phyloP scores from a whole-genome alignment of 495 filamentous ascomycete genomes.

The Podospora australis region DNA sequence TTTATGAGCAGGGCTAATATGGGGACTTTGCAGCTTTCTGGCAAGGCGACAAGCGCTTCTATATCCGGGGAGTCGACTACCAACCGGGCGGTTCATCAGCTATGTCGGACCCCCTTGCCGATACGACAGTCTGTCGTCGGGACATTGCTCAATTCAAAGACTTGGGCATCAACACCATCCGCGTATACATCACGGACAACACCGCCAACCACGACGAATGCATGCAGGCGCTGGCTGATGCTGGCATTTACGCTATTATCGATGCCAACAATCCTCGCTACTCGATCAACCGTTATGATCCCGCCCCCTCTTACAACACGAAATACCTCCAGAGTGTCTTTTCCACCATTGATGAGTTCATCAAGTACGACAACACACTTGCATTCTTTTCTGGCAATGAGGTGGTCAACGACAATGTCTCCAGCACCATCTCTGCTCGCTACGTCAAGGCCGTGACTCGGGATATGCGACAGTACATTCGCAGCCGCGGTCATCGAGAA shows the following conservation, averaged over 20 bases:
- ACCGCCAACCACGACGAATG: conserved; percentile 74
- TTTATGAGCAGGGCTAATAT: conserved; percentile 17
- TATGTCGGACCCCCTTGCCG: conserved; percentile 72
- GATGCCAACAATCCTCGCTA: conserved; percentile 59
- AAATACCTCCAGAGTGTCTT: conserved; percentile 89
- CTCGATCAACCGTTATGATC: conserved; percentile 75
- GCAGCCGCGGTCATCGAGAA: conserved; percentile 61
- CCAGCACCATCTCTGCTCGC: conserved; percentile 66
- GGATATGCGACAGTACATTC: conserved; percentile 85
- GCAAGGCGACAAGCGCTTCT: conserved; percentile 75
- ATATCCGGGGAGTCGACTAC: conserved; percentile 92
- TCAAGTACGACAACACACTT: conserved; percentile 80
- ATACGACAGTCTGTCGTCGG: conserved; percentile 62
- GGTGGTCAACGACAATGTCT: conserved; percentile 75
- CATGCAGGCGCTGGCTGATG: conserved; percentile 73
- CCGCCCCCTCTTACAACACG: conserved; percentile 75
- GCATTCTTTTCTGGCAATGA: conserved; percentile 98
- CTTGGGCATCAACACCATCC: conserved; percentile 83
- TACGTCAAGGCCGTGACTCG: conserved; percentile 92
- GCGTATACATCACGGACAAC: conserved; percentile 92
- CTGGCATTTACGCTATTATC: conserved; percentile 86
- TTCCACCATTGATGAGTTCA: conserved; percentile 83
- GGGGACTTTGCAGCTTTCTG: conserved; percentile 63
- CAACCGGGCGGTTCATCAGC: conserved; percentile 85
- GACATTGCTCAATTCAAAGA: conserved; percentile 81